These are phyloP conservation scores for Diaporthe velutina DNA, from an alignment of 2,329 filamentous ascomycete genomes.

Conservation along the genomic window DNA sequence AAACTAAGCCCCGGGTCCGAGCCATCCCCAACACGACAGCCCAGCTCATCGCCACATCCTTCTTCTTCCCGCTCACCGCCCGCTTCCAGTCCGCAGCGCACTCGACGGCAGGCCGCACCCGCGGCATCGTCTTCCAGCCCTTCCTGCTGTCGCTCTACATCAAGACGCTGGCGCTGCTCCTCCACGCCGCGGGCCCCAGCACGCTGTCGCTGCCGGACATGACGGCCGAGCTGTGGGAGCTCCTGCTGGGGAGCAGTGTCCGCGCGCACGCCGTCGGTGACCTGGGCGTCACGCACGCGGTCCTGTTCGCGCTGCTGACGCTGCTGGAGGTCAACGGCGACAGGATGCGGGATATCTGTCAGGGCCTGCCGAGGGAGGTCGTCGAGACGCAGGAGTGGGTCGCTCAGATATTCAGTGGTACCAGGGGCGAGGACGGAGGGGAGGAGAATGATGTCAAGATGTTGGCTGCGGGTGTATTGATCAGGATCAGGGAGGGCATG, in stretches of 20 bases:
- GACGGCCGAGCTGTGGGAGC: conserved; percentile 85
- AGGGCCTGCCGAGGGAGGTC: conserved; percentile 80
- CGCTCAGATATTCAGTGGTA: conserved; percentile 77
- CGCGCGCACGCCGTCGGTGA: conserved; percentile 72
- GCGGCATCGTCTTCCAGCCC: conserved; percentile 78
- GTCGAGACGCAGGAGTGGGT: conserved; percentile 93
- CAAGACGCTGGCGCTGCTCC: conserved; percentile 85
- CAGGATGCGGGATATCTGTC: conserved; percentile 78
- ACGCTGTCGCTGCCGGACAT: conserved; percentile 82
- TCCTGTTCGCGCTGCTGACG: conserved; percentile 84
- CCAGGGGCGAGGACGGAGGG: conserved; percentile 62
- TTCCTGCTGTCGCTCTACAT: conserved; percentile 84
- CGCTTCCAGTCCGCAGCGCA: conserved; percentile 78
- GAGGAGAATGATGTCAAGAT: conserved; percentile 87
- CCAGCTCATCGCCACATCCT: conserved; percentile 78
- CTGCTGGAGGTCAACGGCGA: conserved; percentile 85
- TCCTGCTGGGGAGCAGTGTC: conserved; percentile 76
- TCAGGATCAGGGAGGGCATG: conserved; percentile 84
- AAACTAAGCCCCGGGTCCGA: conserved; percentile 56
- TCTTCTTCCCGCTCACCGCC: conserved; percentile 89
- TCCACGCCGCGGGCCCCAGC: conserved; percentile 86
- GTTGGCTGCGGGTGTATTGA: conserved; percentile 80
- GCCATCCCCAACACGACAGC: conserved; percentile 83
- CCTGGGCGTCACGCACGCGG: conserved; percentile 75
- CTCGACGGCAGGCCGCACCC: conserved; percentile 53